These are phyloP conservation scores for Drechslera avenae DNA, from an alignment of 2,329 filamentous ascomycete genomes.

Conservation along the genomic window DNA sequence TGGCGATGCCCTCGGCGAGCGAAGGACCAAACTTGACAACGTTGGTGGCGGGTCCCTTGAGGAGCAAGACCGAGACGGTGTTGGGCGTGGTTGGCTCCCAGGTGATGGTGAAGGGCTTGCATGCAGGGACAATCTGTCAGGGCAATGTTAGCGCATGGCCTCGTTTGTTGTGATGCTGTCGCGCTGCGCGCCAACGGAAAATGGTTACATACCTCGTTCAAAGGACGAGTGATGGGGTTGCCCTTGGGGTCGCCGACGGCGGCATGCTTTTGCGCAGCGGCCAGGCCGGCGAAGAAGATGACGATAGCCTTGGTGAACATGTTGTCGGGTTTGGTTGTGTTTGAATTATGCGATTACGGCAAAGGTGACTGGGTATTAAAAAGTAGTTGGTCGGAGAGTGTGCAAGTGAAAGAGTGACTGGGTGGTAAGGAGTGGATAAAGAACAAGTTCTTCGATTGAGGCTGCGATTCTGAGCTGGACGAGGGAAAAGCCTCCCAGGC, in stretches of 20 bases:
- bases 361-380: constrained; percentile 23
- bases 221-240: constrained; percentile 61
- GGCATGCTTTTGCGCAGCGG: constrained; percentile 43
- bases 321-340: constrained; percentile 20
- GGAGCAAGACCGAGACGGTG: constrained; percentile 63
- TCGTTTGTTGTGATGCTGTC: constrained; percentile 11
- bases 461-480: constrained; percentile 17
- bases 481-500: constrained; percentile 13
- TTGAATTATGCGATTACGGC: constrained; percentile 39
- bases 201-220: constrained; percentile 50
- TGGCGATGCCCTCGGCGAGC: constrained; percentile 57
- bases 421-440: constrained; percentile 34
- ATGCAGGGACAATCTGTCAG: constrained; percentile 57
- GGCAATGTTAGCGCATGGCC: not conserved
- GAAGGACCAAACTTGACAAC: constrained; percentile 58
- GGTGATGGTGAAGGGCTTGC: constrained; percentile 62
- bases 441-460: constrained; percentile 32
- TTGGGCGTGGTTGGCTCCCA: constrained; percentile 59
- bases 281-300: constrained; percentile 59
- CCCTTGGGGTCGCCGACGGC: constrained; percentile 48
- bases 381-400: constrained; percentile 18
- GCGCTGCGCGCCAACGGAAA: not conserved
- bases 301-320: constrained; percentile 50
- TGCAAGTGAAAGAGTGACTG: constrained; percentile 26
- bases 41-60: constrained; percentile 63